Evolutionary conservation across 495 filamentous ascomycete species (phyloP), one percentile per base, ranked within the genome.

Genomic region (Lepidopterella palustris): DNA sequence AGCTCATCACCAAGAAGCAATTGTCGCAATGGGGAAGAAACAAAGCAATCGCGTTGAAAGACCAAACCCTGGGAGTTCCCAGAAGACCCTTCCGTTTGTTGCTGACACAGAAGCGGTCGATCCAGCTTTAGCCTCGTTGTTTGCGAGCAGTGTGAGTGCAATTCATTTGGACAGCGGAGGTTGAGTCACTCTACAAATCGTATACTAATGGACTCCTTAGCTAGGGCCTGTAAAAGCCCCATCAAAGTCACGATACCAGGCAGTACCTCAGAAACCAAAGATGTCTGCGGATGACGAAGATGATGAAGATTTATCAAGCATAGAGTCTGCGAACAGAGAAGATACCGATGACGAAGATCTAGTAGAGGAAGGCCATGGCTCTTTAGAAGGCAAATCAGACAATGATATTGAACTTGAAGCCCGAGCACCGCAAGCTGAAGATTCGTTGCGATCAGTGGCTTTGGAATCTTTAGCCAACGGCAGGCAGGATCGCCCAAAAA

Each of bases 111-210:
- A 60, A 26, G 52, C 63, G 48, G 78, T 95, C 63, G 89, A 97
- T 75, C 86, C 88, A 61, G 73, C 78, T 54, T 68, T 97, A 63
- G 84, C 87, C 61, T 86, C 87, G 50, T 79, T 97, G 25, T 97
- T 97, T 73, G 79, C 86, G 27, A 77, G 81, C 26, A 92, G 88
- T 76, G 90, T 93, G 77, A 73, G 87, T 81, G 29, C 53, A 53
- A 13, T 11, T 42, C 18, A 3, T 25, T 26, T 21, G 13, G 6
- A 10, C 23, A 26, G 5, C 47, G 15, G n/a, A 18, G n/a, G n/a
- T n/a, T 50, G 24, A 24, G 10, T 18, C 24, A 6, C n/a, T 24
- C 8, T 15, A 32, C 10, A 28, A 24, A 13, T 4, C 21, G 24
- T 32, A 1, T 31, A 21, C 52, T 54, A 32, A 54, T 35, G 24